Percentiles rank a stretch among this genome's conserved stretches.
Conservation (phyloP, 768 basidiomycete species). For the Termitomyces sp. region DNA sequence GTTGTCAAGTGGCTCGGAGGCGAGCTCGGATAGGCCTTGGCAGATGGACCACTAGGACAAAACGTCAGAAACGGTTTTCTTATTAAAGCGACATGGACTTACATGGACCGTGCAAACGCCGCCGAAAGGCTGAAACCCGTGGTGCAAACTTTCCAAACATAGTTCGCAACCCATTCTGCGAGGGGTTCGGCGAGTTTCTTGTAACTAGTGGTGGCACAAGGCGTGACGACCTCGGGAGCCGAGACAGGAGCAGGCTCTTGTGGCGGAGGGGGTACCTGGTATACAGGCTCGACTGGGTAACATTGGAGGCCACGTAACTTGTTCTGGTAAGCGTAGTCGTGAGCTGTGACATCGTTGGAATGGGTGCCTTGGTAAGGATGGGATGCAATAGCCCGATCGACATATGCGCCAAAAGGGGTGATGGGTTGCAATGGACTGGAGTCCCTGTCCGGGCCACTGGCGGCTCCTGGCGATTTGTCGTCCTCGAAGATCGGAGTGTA, state of each 20-base stretch:
- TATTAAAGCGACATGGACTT: slow-evolving; percentile 20
- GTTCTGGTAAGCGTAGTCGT: slow-evolving; percentile 11
- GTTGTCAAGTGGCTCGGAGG: slow-evolving; percentile 54
- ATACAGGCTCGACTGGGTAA: slow-evolving; percentile 21
- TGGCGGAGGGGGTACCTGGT: slow-evolving; percentile 24
- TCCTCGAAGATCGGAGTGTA: slow-evolving; percentile 68
- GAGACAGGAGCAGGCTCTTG: slow-evolving; percentile 38
- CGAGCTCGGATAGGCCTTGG: slow-evolving; percentile 37
- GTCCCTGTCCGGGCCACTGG: slow-evolving; percentile 44
- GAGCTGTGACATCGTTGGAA: slow-evolving; percentile 8
- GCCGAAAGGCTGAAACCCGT: slow-evolving; percentile 62
- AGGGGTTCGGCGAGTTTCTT: slow-evolving; percentile 74
- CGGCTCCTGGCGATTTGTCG: slow-evolving; percentile 49
- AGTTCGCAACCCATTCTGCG: slow-evolving; percentile 75
- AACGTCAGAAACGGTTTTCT: slow-evolving; percentile 10
- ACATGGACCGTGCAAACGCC: slow-evolving; percentile 53
- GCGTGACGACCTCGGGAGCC: slow-evolving; percentile 41
- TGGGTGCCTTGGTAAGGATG: slow-evolving; percentile 9
- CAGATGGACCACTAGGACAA: slow-evolving; percentile 23
- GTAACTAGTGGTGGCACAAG: slow-evolving; percentile 54
- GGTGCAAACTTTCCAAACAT: slow-evolving; percentile 81
- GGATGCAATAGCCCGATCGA: slow-evolving; percentile 66
- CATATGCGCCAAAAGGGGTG: slow-evolving; percentile 74
- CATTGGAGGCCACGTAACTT: slow-evolving; percentile 16
- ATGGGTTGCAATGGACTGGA: slow-evolving; percentile 73